Conservation (phyloP, 1,139 yeast species). For the Candida pseudoviswanathii region DNA sequence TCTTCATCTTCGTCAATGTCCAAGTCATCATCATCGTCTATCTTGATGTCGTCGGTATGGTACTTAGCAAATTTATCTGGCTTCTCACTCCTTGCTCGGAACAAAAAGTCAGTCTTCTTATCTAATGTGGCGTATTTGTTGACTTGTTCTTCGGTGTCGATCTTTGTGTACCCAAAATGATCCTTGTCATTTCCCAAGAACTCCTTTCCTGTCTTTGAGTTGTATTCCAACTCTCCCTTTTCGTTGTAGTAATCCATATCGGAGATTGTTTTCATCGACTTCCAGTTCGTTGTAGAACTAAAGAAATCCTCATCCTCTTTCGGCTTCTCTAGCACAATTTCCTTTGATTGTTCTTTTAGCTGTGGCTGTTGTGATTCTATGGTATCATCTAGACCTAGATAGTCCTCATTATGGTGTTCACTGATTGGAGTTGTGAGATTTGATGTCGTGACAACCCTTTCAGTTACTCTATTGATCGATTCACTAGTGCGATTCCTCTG, state of each 20-base stretch:
- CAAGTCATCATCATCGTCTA: slow-evolving; percentile 34
- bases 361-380: slow-evolving; percentile 6
- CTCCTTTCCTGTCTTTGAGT: slow-evolving; percentile 22
- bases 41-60: slow-evolving; percentile 25
- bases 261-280: slow-evolving; percentile 53
- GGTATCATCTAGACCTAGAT: slow-evolving; percentile 3
- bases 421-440: slow-evolving; percentile 5
- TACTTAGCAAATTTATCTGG: slow-evolving; percentile 18
- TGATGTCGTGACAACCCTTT: slow-evolving; percentile 10
- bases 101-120: slow-evolving; percentile 80
- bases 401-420: slow-evolving; percentile 2
- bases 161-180: slow-evolving; percentile 77
- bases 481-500: slow-evolving; percentile 8
- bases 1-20: slow-evolving; percentile 33
- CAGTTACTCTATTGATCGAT: slow-evolving; percentile 7
- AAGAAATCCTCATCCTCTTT: slow-evolving; percentile 36
- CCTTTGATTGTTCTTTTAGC: background rate
- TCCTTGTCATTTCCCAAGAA: slow-evolving; percentile 25
- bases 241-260: slow-evolving; percentile 55
- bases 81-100: slow-evolving; percentile 34
- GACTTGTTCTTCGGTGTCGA: slow-evolving; percentile 87
- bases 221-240: slow-evolving; percentile 50
- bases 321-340: slow-evolving; percentile 8
- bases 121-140: slow-evolving; percentile 74
- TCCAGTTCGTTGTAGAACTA: slow-evolving; percentile 44